Percentiles rank a stretch among this genome's conserved stretches.
phyloP scores from a whole-genome alignment of 2,329 filamentous ascomycete genomes.

The Aspergillus glaucus region DNA sequence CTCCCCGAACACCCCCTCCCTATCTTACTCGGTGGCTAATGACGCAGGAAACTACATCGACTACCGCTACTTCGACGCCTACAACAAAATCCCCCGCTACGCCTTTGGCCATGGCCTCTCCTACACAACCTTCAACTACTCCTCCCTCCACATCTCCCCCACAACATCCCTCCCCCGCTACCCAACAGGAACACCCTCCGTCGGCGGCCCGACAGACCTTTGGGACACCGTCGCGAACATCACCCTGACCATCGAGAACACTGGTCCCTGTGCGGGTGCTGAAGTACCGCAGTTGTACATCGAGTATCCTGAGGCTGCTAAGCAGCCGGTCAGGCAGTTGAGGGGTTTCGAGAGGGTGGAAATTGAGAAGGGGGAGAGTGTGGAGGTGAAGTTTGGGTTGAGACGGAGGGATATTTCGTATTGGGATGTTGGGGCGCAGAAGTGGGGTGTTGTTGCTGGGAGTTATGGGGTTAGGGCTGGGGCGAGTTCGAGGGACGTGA shows the following conservation, averaged over 20 bases:
- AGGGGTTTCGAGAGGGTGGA: constrained; percentile 49
- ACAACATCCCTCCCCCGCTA: constrained; percentile 31
- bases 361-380: constrained; percentile 36
- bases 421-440: constrained; percentile 28
- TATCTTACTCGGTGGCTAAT: background rate
- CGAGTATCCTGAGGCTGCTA: constrained; percentile 30
- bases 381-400: constrained; percentile 41
- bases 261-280: constrained; percentile 41
- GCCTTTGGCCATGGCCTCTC: constrained; percentile 53
- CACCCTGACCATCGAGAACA: constrained; percentile 45
- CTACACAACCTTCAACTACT: constrained; percentile 51
- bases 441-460: constrained; percentile 25
- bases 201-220: constrained; percentile 49
- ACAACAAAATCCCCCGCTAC: constrained; percentile 46
- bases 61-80: constrained; percentile 50
- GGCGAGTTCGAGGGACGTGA: constrained; percentile 3
- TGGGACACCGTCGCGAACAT: constrained; percentile 47
- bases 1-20: background rate
- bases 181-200: constrained; percentile 30
- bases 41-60: constrained; percentile 44
- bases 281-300: constrained; percentile 54
- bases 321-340: constrained; percentile 31
- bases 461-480: constrained; percentile 18
- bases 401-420: constrained; percentile 30
- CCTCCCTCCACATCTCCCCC: constrained; percentile 33